Evolutionary conservation across 306 rosid genomes (phyloP), one percentile per base, ranked within the genome.

Genomic region (Urtica urens): DNA sequence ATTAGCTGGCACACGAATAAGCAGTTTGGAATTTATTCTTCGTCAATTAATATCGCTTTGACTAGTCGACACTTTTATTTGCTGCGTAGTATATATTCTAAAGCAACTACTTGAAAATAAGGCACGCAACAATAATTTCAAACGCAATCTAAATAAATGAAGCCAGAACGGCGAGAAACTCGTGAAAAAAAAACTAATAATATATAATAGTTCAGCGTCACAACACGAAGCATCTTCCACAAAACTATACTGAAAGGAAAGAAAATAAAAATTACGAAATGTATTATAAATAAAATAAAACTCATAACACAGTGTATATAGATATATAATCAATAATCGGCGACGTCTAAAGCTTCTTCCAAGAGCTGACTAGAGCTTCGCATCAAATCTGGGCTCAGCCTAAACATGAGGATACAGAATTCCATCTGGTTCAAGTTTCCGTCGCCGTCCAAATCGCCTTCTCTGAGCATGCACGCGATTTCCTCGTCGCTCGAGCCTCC

Each of bases 351-450:
- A 51, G 87, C 81, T 52, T 76, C 79, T 54, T 72, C 78, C 64
- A 79, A 39, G 31, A 83, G 67, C 3, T 64, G 39, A 34, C 55
- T 55, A 7, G 87, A 80, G 18, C 44, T 60, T 27, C 55, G 69
- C 94, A 87, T 87, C 70, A 87, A 71, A 35, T 70, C 78, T 66
- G 96, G 96, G 35, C 96, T 87, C 70, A 87, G 49, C 75, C 78
- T 80, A 57, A 87, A 75, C 96, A 87, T 87, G 42, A 87, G 93
- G 0, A 79, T 80, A 21, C 85, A 87, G 49, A 87, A 87, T 58
- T 87, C 96, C 86, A 78, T 76, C 59, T 83, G 87, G 53, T 62
- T 54, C 26, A 87, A 74, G 38, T 72, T 74, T 4, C 81, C 96
- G 76, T 83, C 85, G 0, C 87, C 93, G 53, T 87, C 82, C 52